phyloP scores from a whole-genome alignment of 371 early-diverging fungal genomes.

The Basidiobolus heterosporus region DNA sequence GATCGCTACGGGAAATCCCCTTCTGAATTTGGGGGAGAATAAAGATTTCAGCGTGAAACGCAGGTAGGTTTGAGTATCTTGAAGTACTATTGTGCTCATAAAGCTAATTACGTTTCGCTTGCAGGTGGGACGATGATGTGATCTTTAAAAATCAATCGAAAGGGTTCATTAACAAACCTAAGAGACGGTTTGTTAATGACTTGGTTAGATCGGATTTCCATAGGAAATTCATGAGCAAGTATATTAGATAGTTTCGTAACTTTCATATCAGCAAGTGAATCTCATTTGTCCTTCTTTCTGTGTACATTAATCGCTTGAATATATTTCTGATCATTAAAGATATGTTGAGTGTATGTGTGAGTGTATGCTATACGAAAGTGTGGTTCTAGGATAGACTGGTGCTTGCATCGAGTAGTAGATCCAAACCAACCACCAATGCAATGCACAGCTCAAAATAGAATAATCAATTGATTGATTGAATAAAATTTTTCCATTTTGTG shows the following conservation, averaged over 20 bases:
- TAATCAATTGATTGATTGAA: too few species aligned
- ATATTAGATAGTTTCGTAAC: conserved; percentile 32
- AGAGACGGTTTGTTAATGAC: conserved; percentile 92
- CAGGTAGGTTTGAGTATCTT: conserved; percentile 19
- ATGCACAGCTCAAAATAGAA: too few species aligned
- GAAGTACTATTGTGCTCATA: not conserved
- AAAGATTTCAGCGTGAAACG: conserved; percentile 78
- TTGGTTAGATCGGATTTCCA: conserved; percentile 89
- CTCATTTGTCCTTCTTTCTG: too few species aligned
- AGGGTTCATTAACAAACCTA: conserved; percentile 65
- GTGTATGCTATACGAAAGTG: too few species aligned
- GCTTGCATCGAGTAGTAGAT: too few species aligned
- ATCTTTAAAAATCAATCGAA: conserved; percentile 90
- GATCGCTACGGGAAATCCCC: conserved; percentile 65
- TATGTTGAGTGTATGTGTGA: too few species aligned
- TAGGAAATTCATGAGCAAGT: conserved; percentile 83
- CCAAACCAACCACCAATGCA: too few species aligned
- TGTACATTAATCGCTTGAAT: too few species aligned
- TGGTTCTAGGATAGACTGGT: too few species aligned
- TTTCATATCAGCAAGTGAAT: not conserved
- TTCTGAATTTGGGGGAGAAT: conserved; percentile 33
- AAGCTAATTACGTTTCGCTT: not conserved
- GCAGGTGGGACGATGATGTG: conserved; percentile 91
- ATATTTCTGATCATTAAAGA: too few species aligned
- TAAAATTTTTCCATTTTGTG: too few species aligned